Conservation (phyloP, 2,329 filamentous ascomycete species). For the Sporothrix schenckii region DNA sequence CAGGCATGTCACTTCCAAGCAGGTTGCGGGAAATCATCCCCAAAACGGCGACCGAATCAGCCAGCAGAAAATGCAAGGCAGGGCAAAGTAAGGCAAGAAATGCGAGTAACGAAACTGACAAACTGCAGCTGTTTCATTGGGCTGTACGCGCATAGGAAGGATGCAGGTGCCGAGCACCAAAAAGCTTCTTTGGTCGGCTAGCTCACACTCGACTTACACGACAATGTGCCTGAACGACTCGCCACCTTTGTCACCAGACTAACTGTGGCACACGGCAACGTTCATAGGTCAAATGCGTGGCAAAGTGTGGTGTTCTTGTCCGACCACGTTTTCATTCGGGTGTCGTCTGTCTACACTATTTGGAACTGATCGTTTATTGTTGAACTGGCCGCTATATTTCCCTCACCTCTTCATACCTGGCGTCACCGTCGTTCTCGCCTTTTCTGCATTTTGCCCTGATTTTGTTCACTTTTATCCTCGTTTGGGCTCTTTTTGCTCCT, state of each 20-base stretch:
- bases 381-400: not conserved
- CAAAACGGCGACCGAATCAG: constrained; percentile 18
- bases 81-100: not conserved
- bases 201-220: not conserved
- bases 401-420: not conserved
- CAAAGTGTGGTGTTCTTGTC: not conserved
- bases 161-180: not conserved
- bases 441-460: not conserved
- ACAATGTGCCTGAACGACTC: not conserved
- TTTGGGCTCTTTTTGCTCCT: constrained; percentile 12
- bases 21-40: not conserved
- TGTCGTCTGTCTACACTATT: not conserved
- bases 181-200: constrained; percentile 20
- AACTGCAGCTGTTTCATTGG: constrained; percentile 21
- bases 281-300: not conserved
- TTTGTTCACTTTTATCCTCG: not conserved
- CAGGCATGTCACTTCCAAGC: not conserved
- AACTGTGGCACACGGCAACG: constrained; percentile 4
- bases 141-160: constrained; percentile 16
- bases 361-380: too few relatives aligned
- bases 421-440: not conserved
- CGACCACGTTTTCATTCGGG: not conserved
- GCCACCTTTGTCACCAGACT: constrained; percentile 3
- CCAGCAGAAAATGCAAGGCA: not conserved
- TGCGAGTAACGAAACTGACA: constrained; percentile 1